These are phyloP conservation scores for Nothophytophthora sp. DNA, from an alignment of 352 stramenopile genomes.

Conservation along the genomic window DNA sequence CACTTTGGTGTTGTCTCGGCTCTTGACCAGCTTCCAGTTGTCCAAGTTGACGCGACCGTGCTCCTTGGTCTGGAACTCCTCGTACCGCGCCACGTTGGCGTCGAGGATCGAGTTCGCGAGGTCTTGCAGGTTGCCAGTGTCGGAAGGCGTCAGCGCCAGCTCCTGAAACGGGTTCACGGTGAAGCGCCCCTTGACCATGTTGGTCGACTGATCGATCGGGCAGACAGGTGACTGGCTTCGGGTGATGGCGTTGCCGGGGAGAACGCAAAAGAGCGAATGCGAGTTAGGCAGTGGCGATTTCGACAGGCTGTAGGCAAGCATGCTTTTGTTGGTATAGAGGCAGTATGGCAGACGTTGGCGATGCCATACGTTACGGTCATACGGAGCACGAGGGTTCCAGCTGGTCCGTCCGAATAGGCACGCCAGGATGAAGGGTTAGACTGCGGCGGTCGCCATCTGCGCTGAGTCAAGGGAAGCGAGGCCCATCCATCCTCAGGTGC, in stretches of 20 bases:
- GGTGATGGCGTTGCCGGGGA: not conserved
- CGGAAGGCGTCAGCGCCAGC: slow-evolving; percentile 25
- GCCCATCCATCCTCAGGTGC: no score
- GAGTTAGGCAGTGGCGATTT: not conserved
- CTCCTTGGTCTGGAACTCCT: slow-evolving; percentile 31
- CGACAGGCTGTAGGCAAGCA: not conserved
- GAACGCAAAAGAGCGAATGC: slow-evolving; percentile 13
- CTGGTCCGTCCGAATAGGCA: slow-evolving; percentile 18
- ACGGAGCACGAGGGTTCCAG: slow-evolving; percentile 7
- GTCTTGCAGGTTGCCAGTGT: slow-evolving; percentile 21
- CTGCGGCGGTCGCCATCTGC: no score
- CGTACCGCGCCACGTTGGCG: slow-evolving; percentile 30
- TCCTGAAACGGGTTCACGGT: slow-evolving; percentile 36
- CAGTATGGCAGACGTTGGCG: slow-evolving; percentile 1
- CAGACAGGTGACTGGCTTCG: not conserved
- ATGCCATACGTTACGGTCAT: not conserved
- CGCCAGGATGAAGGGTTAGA: slow-evolving; percentile 7
- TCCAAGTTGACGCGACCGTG: slow-evolving; percentile 22
- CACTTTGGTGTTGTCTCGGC: slow-evolving; percentile 26
- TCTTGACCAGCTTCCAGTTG: slow-evolving; percentile 38
- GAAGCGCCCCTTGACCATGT: slow-evolving; percentile 30
- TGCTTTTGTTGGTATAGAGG: no score
- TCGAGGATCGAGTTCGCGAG: slow-evolving; percentile 30
- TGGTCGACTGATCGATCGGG: not conserved
- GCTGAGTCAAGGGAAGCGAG: no score